These are phyloP conservation scores for Diaporthe velutina DNA, from an alignment of 2,329 filamentous ascomycete genomes.

Conservation along the genomic window DNA sequence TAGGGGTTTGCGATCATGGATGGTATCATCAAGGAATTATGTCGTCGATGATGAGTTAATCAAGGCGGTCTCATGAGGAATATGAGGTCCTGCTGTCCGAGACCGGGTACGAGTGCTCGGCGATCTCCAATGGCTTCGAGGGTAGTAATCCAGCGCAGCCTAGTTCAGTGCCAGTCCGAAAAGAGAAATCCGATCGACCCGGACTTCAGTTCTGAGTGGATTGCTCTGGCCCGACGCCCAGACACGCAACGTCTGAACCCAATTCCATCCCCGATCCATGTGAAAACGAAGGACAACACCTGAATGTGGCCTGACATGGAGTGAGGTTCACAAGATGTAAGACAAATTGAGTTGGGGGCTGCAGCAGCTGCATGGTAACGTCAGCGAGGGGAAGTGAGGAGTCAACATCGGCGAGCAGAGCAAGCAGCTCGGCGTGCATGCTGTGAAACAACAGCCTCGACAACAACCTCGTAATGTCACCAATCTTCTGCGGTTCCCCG, in stretches of 20 bases:
- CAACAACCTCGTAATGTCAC: constrained; percentile 1
- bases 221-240: not conserved
- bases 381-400: constrained; percentile 24
- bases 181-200: constrained; percentile 9
- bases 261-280: constrained; percentile 3
- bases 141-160: not conserved
- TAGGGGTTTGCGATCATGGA: no score
- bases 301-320: constrained; percentile 5
- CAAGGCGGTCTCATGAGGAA: no score
- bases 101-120: not conserved
- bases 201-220: not conserved
- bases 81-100: not conserved
- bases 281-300: not conserved
- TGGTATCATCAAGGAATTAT: no score
- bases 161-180: not conserved
- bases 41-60: no score
- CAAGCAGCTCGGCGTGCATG: constrained; percentile 21
- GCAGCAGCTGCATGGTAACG: constrained; percentile 2
- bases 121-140: not conserved
- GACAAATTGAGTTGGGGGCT: not conserved
- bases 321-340: not conserved
- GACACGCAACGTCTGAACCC: constrained; percentile 8
- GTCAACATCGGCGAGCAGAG: not conserved
- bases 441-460: constrained; percentile 20
- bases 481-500: not conserved